A percentile compares a stretch with the other conserved stretches of the same genome.
Evolutionary conservation across 441 rosid genomes (phyloP).

Genomic region (Populus tomentosa): DNA sequence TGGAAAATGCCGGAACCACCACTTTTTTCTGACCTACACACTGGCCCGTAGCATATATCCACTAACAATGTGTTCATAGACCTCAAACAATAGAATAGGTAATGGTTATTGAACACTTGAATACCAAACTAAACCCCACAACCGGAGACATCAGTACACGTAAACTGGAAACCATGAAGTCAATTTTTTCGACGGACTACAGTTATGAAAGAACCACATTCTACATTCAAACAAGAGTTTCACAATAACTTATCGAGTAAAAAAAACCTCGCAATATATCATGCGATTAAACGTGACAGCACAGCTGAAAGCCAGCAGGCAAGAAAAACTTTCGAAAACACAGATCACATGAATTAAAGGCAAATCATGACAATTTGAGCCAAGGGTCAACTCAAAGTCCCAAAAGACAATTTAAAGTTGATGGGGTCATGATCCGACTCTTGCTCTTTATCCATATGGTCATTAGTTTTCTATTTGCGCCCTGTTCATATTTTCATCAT

Average conservation of each 20-base stretch:
- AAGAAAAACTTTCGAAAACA: not conserved
- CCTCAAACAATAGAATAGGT: no score
- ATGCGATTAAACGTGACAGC: not conserved
- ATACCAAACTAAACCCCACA: not conserved
- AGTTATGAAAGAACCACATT: not conserved
- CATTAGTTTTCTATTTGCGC: not conserved
- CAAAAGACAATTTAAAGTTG: not conserved
- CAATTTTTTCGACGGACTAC: not conserved
- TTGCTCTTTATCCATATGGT: not conserved
- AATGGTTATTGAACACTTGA: not conserved
- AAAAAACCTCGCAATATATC: not conserved
- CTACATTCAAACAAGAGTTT: not conserved
- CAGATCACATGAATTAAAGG: not conserved
- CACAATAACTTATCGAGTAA: not conserved
- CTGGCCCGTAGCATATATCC: no score
- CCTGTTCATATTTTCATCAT: not conserved
- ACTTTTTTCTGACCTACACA: no score
- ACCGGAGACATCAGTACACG: not conserved
- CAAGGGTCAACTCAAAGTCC: not conserved
- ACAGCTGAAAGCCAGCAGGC: not conserved
- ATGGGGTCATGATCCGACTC: not conserved
- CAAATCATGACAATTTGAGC: not conserved
- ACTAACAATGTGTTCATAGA: no score
- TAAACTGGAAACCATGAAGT: not conserved
- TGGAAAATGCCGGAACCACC: not conserved